phyloP scores from a whole-genome alignment of 2,329 filamentous ascomycete genomes.

The Aspergillus pseudoviridinutans region DNA sequence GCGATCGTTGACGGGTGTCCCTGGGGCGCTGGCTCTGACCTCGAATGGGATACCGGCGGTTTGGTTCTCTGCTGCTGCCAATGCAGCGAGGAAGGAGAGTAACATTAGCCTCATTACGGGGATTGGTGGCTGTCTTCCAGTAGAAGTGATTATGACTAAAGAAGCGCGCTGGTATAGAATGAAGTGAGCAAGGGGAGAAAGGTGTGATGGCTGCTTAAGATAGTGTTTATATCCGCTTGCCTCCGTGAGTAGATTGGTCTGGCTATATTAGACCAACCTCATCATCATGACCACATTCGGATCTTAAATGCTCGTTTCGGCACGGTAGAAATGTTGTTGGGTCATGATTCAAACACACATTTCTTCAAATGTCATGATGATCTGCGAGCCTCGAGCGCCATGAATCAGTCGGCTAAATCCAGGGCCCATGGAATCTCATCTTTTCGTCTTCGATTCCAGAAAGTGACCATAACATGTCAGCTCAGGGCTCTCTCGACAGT shows the following conservation, averaged over 20 bases:
- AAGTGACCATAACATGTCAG: background rate
- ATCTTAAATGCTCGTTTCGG: background rate
- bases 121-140: background rate
- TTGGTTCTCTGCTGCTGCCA: background rate
- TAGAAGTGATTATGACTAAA: background rate
- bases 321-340: background rate
- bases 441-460: background rate
- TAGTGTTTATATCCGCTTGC: background rate
- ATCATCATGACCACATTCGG: background rate
- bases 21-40: constrained; percentile 45
- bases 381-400: background rate
- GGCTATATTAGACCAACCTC: background rate
- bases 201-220: background rate
- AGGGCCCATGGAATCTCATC: background rate
- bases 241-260: background rate
- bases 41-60: constrained; percentile 29
- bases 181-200: background rate
- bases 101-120: background rate
- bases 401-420: background rate
- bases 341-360: background rate
- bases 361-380: background rate
- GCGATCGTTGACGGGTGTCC: constrained; percentile 48
- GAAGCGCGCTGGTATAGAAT: too few species aligned
- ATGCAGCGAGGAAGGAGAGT: background rate
- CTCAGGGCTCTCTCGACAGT: background rate